Base-by-base conservation (phyloP, 2,329 filamentous ascomycete species). In the Ilyonectria sp. region DNA sequence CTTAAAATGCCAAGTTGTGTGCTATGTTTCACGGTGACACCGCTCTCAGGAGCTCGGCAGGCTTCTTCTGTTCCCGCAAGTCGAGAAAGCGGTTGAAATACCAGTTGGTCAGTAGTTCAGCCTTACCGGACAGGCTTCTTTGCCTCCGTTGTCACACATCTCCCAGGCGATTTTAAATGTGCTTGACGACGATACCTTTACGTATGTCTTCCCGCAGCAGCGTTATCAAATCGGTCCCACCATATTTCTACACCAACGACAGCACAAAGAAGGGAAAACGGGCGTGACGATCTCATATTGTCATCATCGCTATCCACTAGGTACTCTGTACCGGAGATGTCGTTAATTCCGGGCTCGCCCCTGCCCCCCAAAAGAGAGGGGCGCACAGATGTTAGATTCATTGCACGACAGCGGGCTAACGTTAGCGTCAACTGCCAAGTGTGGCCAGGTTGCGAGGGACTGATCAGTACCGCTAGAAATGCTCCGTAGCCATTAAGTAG, bases 361-460 rank as follows among this genome's bases (percentile, higher is more conserved):
- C 15, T 19, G 6, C 40, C 11, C 26, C 29, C 10, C 17, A 15
- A 17, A 17, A 43, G 17, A 40, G 23, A 29, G n/a, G 49, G 2
- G 17, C 50, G 31, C 31, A 5, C 50, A 53, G 50, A 37, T 31
- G 33, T 53, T 53, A 35, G 31, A 53, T 53, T 31, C n/a, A 31
- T 21, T 35, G 10, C 50, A 53, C 50, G 50, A 53, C 50, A 37
- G 10, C 10, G 29, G n/a, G 15, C 50, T 53, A 23, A 21, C 31
- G 11, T 53, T 53, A 23, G 31, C 29, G 50, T 21, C n/a, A 53
- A n/a, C 29, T 53, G 50, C 50, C 50, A 53, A 53, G 50, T 15
- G 10, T n/a, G 11, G 19, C 50, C 31, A 53, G 40, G 26, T 26
- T 26, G 26, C 46, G 8, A 44, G 43, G n/a, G 10, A 19, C 49